phyloP scores from a whole-genome alignment of 768 basidiomycete species.

The Psilocybe cubensis region DNA sequence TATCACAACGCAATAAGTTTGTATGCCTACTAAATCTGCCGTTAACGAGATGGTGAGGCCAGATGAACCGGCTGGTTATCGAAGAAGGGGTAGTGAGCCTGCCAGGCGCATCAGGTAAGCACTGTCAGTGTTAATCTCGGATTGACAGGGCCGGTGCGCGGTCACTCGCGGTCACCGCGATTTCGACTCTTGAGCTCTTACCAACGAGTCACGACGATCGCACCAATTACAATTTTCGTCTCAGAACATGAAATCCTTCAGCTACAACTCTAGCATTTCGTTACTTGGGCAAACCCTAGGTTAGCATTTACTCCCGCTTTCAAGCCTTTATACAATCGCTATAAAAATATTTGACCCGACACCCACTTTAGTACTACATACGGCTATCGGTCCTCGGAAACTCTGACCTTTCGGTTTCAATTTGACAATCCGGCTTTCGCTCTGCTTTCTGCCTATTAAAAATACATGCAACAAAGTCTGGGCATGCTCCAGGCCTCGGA shows the following conservation, averaged over 20 bases:
- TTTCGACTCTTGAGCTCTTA: background rate
- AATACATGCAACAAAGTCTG: slow-evolving; percentile 2
- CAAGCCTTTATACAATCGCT: too few species aligned
- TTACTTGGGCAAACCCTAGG: background rate
- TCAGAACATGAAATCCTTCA: background rate
- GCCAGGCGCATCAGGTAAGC: background rate
- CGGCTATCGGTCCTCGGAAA: background rate
- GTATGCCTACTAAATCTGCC: background rate
- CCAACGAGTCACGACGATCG: background rate
- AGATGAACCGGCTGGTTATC: background rate
- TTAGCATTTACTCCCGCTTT: background rate
- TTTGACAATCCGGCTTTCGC: background rate
- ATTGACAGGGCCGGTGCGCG: background rate
- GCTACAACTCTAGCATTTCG: background rate
- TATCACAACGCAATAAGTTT: background rate
- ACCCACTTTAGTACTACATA: background rate
- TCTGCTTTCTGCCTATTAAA: background rate
- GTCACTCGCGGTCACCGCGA: background rate
- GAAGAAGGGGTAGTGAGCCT: background rate
- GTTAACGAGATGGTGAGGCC: background rate
- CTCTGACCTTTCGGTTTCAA: background rate
- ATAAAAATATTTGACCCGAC: background rate
- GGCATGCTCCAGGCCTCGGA: slow-evolving; percentile 1
- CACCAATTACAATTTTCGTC: background rate
- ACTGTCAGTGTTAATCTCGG: background rate